Evolutionary conservation across 73 alveolate species (phyloP).

Genomic region (Tetrahymena malaccensis): DNA sequence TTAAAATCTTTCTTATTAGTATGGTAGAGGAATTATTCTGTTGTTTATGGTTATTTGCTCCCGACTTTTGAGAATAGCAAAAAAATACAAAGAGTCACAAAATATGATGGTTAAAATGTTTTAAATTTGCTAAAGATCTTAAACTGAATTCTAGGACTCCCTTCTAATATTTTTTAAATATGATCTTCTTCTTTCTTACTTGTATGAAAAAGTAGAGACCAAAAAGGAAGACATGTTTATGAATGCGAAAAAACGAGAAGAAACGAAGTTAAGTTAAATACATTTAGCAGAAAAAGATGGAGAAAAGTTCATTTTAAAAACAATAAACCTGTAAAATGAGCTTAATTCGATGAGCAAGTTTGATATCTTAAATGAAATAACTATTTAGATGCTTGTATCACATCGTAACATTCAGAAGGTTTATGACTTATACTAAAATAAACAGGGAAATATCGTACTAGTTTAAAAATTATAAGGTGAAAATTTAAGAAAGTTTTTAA

Average conservation of each 20-base stretch:
- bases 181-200: neutral
- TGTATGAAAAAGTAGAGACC: neutral
- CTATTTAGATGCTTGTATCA: neutral
- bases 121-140: neutral
- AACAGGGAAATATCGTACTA: neutral
- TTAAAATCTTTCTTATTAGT: neutral
- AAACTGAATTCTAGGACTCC: neutral
- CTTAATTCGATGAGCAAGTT: neutral
- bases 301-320: neutral
- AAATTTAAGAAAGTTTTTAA: neutral
- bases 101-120: neutral
- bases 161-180: neutral
- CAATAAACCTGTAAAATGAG: neutral
- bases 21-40: neutral
- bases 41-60: neutral
- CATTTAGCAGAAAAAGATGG: neutral
- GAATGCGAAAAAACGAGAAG: no score
- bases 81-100: neutral
- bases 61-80: neutral
- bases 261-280: neutral
- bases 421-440: neutral
- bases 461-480: neutral
- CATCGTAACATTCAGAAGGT: neutral
- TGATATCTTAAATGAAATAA: neutral
- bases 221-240: no score